These are phyloP conservation scores for Peribolospora kevripleyi DNA, from an alignment of 768 basidiomycete genomes.

Conservation along the genomic window DNA sequence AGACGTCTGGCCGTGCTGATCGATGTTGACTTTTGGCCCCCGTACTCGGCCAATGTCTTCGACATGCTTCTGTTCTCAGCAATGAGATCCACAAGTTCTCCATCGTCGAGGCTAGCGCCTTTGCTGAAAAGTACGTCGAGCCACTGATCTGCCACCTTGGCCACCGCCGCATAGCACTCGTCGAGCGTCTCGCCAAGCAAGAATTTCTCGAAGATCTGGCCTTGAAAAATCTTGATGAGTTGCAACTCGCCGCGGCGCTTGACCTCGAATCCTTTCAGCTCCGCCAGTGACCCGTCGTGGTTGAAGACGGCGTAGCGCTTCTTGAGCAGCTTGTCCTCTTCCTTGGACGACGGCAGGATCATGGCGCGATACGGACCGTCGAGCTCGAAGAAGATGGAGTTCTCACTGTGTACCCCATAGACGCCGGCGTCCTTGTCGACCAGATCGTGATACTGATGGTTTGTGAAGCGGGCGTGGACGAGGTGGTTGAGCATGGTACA, in stretches of 20 bases:
- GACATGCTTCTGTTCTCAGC: slow-evolving; percentile 98
- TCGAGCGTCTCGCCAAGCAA: slow-evolving; percentile 74
- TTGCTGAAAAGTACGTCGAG: slow-evolving; percentile 76
- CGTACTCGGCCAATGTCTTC: slow-evolving; percentile 86
- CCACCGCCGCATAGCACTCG: slow-evolving; percentile 87
- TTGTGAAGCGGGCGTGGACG: slow-evolving; percentile 83
- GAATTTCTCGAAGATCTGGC: slow-evolving; percentile 94
- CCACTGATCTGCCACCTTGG: slow-evolving; percentile 85
- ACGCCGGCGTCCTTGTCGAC: slow-evolving; percentile 53
- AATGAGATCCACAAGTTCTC: slow-evolving; percentile 89
- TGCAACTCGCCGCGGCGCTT: slow-evolving; percentile 93
- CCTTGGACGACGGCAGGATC: slow-evolving; percentile 96
- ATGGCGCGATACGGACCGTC: slow-evolving; percentile 97
- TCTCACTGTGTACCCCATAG: slow-evolving; percentile 70
- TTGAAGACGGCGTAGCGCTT: slow-evolving; percentile 99
- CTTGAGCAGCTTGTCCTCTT: slow-evolving; percentile 93
- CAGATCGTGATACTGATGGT: slow-evolving; percentile 88
- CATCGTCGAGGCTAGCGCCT: slow-evolving; percentile 60
- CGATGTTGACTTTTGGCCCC: slow-evolving; percentile 85
- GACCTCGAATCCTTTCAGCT: slow-evolving; percentile 95
- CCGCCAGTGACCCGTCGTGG: slow-evolving; percentile 87
- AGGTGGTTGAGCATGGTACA: slow-evolving; percentile 99
- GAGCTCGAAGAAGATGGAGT: slow-evolving; percentile 97
- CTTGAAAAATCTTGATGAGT: slow-evolving; percentile 98
- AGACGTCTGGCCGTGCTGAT: slow-evolving; percentile 87